Evolutionary conservation across 768 basidiomycete genomes (phyloP).

Genomic region (Obba rivulosa): DNA sequence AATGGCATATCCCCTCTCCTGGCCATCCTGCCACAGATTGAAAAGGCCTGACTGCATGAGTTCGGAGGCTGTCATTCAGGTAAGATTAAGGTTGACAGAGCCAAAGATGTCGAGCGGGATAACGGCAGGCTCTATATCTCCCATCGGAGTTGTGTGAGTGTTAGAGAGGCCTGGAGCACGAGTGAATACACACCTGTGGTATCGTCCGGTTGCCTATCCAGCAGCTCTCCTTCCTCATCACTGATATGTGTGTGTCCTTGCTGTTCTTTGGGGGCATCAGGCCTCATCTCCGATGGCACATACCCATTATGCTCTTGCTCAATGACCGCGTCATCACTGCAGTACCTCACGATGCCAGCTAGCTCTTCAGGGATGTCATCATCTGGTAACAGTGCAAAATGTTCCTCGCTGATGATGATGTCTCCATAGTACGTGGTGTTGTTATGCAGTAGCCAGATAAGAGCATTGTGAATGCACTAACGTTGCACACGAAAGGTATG

Average conservation of each 20-base stretch:
- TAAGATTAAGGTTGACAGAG: conserved; percentile 22
- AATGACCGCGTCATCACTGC: conserved; percentile 10
- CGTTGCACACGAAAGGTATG: conserved; percentile 29
- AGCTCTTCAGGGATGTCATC: conserved; percentile 31
- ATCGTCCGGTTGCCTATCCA: no score
- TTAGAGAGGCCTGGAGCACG: no score
- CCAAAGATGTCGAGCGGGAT: conserved; percentile 25
- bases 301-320: conserved; percentile 22
- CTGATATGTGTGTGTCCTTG: no score
- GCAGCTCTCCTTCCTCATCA: no score
- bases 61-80: conserved; percentile 15
- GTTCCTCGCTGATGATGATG: conserved; percentile 21
- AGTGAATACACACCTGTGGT: no score
- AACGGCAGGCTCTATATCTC: conserved; percentile 7
- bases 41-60: conserved; percentile 23
- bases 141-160: no score
- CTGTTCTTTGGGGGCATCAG: no score
- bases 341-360: conserved; percentile 10
- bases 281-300: conserved; percentile 19
- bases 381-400: conserved; percentile 23
- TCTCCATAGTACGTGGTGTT: conserved; percentile 28
- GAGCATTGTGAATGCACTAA: conserved; percentile 20
- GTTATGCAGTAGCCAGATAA: conserved; percentile 31
- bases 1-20: conserved; percentile 21
- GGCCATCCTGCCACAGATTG: conserved; percentile 13